Base-by-base conservation (phyloP, 2,329 filamentous ascomycete genomes). In the Aureobasidium melanogenum region DNA sequence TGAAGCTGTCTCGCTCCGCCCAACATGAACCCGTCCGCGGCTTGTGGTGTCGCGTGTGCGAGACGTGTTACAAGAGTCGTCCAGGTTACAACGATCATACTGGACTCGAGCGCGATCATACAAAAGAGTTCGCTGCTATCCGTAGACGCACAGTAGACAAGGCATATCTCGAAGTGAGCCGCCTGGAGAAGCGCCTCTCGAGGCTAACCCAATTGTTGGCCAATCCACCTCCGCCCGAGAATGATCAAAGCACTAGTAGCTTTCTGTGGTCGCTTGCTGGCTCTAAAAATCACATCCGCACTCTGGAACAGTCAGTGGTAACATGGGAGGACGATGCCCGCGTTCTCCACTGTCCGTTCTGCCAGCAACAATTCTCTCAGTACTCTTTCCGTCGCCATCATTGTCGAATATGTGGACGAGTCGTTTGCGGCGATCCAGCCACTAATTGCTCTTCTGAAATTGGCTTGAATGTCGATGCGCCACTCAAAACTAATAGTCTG, bases 21-120 rank as follows among this genome's bases (percentile, higher is more conserved):
- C 83, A 87, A 62, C 91, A 97, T 74, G 94, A 99, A 65, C 93
- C 94, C 0, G 84, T 94, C 1, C 81, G 93, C 64, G 94, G 94
- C 8, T 84, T 90, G 67, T 99, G 94, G 94, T 96, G 90, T 68
- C 80, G 94, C 56, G 93, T 97, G 1, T 99, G 94, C 71, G 94
- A 99, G 77, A 97, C 94, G n/a, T 99, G 94, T 76, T 99, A 94
- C 77, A 97, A 97, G 77, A 96, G 91, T 56, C 84, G 94, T 68
- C 90, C 92, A 28, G 94, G 94, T 3, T 99, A 99, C 75, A 96
- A 95, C 71, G 92, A 99, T 62, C 67, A 69, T 54, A 64, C 62
- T 74, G 83, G 91, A 0, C 73, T 87, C 2, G 78, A 86, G 62
- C 79, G 85, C 63, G 87, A 96, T 68, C 88, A 91, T 67, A 91